phyloP scores from a whole-genome alignment of 2,329 filamentous ascomycete genomes.

The Pseudodiploospora longispora region DNA sequence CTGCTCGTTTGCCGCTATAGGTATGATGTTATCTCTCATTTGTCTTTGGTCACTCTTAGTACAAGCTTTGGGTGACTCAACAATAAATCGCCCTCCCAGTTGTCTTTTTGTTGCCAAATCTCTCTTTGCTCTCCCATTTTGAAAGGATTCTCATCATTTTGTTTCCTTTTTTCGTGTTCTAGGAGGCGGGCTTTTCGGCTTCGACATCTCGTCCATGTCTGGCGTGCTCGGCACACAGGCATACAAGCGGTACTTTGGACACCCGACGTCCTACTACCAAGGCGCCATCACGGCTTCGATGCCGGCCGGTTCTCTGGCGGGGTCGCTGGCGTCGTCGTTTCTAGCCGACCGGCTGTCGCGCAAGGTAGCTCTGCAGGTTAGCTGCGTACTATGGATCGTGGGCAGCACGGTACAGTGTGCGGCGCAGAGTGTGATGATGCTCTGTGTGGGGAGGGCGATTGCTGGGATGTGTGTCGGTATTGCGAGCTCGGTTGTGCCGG shows the following conservation, averaged over 20 bases:
- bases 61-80: no score
- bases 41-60: no score
- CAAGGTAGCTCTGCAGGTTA: constrained; percentile 40
- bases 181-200: constrained; percentile 67
- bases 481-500: constrained; percentile 60
- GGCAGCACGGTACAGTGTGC: constrained; percentile 50
- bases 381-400: constrained; percentile 43
- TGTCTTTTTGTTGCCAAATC: no score
- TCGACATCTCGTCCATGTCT: constrained; percentile 71
- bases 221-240: constrained; percentile 57
- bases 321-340: constrained; percentile 41
- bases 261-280: constrained; percentile 50
- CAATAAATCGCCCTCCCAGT: no score
- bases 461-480: constrained; percentile 69
- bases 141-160: not conserved
- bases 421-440: constrained; percentile 59
- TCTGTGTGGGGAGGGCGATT: constrained; percentile 62
- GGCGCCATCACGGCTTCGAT: constrained; percentile 67
- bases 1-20: constrained; percentile 54
- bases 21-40: constrained; percentile 24
- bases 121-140: no score
- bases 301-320: constrained; percentile 64
- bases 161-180: constrained; percentile 10
- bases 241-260: constrained; percentile 65
- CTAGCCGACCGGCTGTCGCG: constrained; percentile 43